Percentiles rank a stretch among this genome's conserved stretches.
phyloP scores from a whole-genome alignment of 2,329 filamentous ascomycete species.

The Fusarium palustre region DNA sequence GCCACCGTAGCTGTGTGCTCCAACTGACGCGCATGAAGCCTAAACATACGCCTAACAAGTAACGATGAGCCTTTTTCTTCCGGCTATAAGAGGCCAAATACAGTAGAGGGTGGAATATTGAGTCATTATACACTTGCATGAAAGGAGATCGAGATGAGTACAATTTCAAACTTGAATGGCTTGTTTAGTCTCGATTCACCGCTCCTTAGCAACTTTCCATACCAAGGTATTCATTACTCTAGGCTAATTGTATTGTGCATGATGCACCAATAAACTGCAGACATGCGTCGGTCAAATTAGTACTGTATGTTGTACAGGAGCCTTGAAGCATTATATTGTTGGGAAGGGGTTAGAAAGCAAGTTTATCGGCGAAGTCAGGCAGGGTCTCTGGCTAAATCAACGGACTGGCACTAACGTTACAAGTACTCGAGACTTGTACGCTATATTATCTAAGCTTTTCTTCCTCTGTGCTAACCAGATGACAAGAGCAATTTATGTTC shows the following conservation, averaged over 20 bases:
- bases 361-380: background rate
- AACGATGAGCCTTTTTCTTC: background rate
- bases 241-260: conserved; percentile 3
- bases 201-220: conserved; percentile 4
- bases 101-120: background rate
- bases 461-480: background rate
- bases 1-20: background rate
- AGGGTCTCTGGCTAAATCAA: background rate
- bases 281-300: background rate
- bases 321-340: background rate
- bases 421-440: background rate
- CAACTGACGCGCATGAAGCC: conserved; percentile 1
- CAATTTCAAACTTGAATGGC: background rate
- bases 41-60: background rate
- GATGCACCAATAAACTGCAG: background rate
- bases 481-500: background rate
- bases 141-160: background rate
- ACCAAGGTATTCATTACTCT: background rate
- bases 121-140: background rate
- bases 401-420: background rate
- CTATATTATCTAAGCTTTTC: background rate
- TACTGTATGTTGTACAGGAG: background rate
- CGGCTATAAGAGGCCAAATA: background rate
- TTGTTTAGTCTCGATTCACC: conserved; percentile 18
- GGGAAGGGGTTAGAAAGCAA: background rate